A percentile compares a stretch with the other conserved stretches of the same genome.
Conservation (phyloP, 2,329 filamentous ascomycete genomes). For the Curvularia sp. region DNA sequence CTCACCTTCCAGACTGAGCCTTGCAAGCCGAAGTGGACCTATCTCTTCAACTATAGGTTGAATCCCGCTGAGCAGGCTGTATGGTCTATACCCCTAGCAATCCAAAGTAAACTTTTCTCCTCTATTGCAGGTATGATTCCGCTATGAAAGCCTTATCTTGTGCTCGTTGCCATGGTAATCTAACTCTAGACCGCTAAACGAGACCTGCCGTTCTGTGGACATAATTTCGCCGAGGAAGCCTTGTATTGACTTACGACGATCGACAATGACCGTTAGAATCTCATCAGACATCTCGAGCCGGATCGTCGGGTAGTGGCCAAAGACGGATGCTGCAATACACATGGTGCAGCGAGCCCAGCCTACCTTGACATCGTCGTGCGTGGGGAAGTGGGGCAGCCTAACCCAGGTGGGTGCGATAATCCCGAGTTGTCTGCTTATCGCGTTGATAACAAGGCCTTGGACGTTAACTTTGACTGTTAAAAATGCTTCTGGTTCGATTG, state of each 20-base stretch:
- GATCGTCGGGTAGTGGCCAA: not conserved
- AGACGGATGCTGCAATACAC: slow-evolving; percentile 14
- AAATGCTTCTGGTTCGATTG: slow-evolving; percentile 5
- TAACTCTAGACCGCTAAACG: no score
- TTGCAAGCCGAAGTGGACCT: no score
- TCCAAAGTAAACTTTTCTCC: no score
- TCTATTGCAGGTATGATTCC: no score
- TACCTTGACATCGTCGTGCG: slow-evolving; percentile 8
- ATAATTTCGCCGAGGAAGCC: not conserved
- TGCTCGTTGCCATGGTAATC: no score
- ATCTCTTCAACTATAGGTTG: no score
- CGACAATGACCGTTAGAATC: no score
- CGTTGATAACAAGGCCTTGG: slow-evolving; percentile 16
- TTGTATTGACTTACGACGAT: not conserved
- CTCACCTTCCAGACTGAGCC: no score
- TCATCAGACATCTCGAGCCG: not conserved
- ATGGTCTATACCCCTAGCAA: no score
- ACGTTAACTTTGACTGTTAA: slow-evolving; percentile 11
- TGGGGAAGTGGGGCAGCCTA: slow-evolving; percentile 21
- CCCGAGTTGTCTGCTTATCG: slow-evolving; percentile 21
- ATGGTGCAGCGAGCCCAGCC: slow-evolving; percentile 15
- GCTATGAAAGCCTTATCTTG: no score
- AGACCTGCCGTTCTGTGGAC: not conserved
- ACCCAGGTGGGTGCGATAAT: slow-evolving; percentile 13
- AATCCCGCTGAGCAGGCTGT: no score